These are phyloP conservation scores for Xylariaceae sp. DNA, from an alignment of 2,329 filamentous ascomycete species.

Conservation along the genomic window DNA sequence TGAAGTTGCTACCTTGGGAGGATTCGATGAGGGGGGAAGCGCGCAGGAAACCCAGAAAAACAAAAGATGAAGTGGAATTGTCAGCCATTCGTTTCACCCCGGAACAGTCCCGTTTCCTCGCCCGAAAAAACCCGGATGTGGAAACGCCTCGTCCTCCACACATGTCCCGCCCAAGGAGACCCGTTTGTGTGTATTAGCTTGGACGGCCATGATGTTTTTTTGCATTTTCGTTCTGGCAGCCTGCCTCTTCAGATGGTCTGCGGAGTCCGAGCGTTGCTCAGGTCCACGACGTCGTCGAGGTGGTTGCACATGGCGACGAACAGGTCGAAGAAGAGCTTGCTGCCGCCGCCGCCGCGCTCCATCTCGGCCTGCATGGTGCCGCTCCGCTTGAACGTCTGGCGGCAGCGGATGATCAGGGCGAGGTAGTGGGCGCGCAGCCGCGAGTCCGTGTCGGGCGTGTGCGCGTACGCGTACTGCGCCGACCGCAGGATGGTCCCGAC, in stretches of 20 bases:
- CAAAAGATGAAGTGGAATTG: conserved; percentile 24
- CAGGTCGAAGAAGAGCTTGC: conserved; percentile 94
- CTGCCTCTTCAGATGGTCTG: conserved; percentile 43
- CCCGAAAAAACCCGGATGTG: conserved; percentile 11
- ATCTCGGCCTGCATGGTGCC: conserved; percentile 99
- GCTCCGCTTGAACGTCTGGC: conserved; percentile 95
- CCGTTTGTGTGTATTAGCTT: not conserved
- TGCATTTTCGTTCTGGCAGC: conserved; percentile 14
- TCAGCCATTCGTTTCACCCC: conserved; percentile 12
- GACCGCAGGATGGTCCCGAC: conserved; percentile 86
- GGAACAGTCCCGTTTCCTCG: conserved; percentile 18
- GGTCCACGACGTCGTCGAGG: conserved; percentile 89
- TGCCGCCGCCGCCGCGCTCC: conserved; percentile 84
- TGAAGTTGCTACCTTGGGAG: conserved; percentile 29
- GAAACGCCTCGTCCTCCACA: not conserved
- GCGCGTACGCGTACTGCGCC: conserved; percentile 89
- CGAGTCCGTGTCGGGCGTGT: conserved; percentile 89
- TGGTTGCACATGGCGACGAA: conserved; percentile 98
- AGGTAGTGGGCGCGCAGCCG: conserved; percentile 94
- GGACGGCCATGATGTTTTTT: conserved; percentile 4
- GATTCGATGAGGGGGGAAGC: conserved; percentile 31
- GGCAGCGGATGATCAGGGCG: conserved; percentile 92
- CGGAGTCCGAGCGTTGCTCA: conserved; percentile 59
- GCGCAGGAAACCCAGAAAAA: conserved; percentile 17
- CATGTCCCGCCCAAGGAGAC: too few species aligned